Evolutionary conservation across 1,284 basidiomycete genomes (phyloP).

Genomic region (Rhodotorula sp.): DNA sequence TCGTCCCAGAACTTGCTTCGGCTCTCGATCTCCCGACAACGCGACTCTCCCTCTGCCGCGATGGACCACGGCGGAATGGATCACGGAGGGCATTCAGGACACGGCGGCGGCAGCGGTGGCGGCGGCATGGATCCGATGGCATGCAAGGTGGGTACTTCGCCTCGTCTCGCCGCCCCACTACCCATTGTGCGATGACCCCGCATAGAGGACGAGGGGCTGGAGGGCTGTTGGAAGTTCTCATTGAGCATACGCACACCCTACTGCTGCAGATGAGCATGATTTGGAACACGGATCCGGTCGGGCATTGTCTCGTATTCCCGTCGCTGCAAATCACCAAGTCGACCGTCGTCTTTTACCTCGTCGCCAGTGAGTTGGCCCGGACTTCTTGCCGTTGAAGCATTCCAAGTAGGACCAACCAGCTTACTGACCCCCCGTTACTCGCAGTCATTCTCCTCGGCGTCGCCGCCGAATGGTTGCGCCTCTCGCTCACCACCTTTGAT

Average conservation of each 20-base stretch:
- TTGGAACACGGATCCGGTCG: constrained; percentile 30
- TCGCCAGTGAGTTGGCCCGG: constrained; percentile 15
- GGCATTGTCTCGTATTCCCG: constrained; percentile 34
- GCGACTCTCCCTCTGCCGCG: too few relatives aligned
- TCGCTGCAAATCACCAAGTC: constrained; percentile 26
- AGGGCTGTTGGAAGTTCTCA: background rate
- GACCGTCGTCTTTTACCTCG: constrained; percentile 20
- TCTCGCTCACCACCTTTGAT: constrained; percentile 29
- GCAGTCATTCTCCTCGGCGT: constrained; percentile 25
- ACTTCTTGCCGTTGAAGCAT: background rate
- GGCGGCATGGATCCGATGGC: background rate
- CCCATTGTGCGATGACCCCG: background rate
- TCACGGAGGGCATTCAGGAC: constrained; percentile 5
- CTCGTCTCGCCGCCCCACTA: background rate
- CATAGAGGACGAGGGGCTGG: background rate
- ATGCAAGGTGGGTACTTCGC: constrained; percentile 14
- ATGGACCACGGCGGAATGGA: constrained; percentile 16
- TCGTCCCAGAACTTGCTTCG: too few relatives aligned
- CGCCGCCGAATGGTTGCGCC: constrained; percentile 26
- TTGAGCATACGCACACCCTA: too few relatives aligned
- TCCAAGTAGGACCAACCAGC: background rate
- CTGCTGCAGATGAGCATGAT: constrained; percentile 33
- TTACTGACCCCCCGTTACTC: background rate
- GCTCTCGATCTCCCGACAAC: too few relatives aligned
- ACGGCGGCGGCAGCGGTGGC: background rate